phyloP scores from a whole-genome alignment of 2,329 filamentous ascomycete species.

The Verticillium zaregamsianum region DNA sequence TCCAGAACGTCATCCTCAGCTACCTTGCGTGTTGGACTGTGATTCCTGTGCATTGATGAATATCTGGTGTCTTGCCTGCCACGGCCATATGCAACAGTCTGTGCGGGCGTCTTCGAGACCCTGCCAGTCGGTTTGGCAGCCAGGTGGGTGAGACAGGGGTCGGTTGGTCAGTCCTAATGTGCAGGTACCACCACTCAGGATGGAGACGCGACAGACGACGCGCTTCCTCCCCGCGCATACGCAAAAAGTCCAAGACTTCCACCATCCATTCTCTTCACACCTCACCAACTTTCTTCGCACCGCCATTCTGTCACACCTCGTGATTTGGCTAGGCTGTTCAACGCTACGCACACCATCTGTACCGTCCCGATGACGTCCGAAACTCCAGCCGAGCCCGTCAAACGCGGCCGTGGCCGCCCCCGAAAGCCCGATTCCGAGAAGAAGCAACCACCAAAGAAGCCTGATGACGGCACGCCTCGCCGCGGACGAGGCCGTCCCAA shows the following conservation, averaged over 20 bases:
- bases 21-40: neutral
- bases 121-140: neutral
- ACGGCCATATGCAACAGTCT: neutral
- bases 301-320: neutral
- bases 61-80: neutral
- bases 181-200: neutral
- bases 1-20: neutral
- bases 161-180: neutral
- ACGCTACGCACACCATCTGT: neutral
- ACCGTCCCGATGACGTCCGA: neutral
- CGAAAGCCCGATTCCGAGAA: conserved; percentile 35
- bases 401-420: conserved; percentile 33
- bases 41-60: neutral
- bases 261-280: too few relatives aligned
- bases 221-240: too few relatives aligned
- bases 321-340: neutral
- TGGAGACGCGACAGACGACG: neutral
- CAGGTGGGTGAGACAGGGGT: neutral
- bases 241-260: too few relatives aligned
- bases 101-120: neutral
- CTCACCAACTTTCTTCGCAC: neutral
- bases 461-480: conserved; percentile 27
- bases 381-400: conserved; percentile 12
- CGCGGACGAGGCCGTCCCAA: conserved; percentile 45
- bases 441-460: conserved; percentile 19